Evolutionary conservation across 2,329 filamentous ascomycete species (phyloP).

Genomic region (Curvularia verruculosa): DNA sequence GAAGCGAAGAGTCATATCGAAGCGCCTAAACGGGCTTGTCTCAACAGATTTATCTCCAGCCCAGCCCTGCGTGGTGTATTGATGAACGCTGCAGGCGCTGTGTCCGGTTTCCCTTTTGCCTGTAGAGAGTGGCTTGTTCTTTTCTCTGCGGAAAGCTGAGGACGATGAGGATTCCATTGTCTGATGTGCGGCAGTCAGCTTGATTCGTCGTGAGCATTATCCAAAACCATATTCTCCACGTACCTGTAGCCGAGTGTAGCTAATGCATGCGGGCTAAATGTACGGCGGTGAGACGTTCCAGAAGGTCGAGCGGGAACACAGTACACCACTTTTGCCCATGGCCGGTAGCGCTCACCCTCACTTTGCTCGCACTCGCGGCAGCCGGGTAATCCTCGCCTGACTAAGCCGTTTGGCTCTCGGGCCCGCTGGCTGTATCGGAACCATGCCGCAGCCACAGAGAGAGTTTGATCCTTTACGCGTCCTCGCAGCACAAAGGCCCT

Average conservation of each 20-base stretch:
- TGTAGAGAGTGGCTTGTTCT: constrained; percentile 1
- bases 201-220: background rate
- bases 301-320: constrained; percentile 13
- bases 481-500: constrained; percentile 11
- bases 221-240: constrained; percentile 1
- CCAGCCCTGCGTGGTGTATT: background rate
- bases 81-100: no score
- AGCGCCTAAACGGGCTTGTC: constrained; percentile 3
- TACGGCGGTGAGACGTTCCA: constrained; percentile 19
- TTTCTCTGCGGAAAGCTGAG: background rate
- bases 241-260: constrained; percentile 10
- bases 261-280: constrained; percentile 12
- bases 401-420: background rate
- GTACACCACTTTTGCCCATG: no score
- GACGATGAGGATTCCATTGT: constrained; percentile 15
- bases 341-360: no score
- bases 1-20: constrained; percentile 11
- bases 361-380: background rate
- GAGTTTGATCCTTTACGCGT: constrained; percentile 11
- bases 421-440: constrained; percentile 2
- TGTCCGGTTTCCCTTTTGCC: background rate
- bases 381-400: background rate
- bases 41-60: constrained; percentile 13
- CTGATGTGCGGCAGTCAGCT: constrained; percentile 9
- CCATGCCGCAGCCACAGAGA: constrained; percentile 1